Percentiles rank a stretch among this genome's conserved stretches.
Conservation (phyloP, 2,329 filamentous ascomycete species). For the Neoarthrinium moseri region DNA sequence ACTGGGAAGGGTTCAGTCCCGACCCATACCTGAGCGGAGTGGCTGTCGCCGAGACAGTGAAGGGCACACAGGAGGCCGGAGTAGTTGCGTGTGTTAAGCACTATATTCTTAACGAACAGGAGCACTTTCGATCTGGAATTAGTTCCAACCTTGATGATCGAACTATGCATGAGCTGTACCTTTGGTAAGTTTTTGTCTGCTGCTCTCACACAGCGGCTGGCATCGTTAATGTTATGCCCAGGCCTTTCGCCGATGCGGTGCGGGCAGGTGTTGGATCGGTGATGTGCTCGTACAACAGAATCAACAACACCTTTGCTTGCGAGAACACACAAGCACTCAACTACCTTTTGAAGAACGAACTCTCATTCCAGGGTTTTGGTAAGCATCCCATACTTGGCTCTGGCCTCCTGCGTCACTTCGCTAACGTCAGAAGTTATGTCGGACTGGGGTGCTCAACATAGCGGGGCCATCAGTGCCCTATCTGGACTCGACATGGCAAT, state of each 20-base stretch:
- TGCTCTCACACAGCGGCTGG: no score
- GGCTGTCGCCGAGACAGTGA: constrained; percentile 69
- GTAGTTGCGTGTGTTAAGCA: constrained; percentile 77
- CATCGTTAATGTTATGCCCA: no score
- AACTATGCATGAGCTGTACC: constrained; percentile 72
- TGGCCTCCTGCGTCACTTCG: constrained; percentile 34
- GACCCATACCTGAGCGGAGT: constrained; percentile 74
- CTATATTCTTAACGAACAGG: constrained; percentile 67
- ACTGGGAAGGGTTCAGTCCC: constrained; percentile 66
- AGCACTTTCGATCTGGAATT: constrained; percentile 23
- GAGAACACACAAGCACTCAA: constrained; percentile 77
- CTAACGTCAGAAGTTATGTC: constrained; percentile 45
- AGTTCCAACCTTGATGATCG: constrained; percentile 65
- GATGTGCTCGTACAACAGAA: constrained; percentile 71
- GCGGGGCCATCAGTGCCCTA: constrained; percentile 46
- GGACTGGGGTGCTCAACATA: constrained; percentile 75
- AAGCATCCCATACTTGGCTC: not conserved
- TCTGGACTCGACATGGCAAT: constrained; percentile 79
- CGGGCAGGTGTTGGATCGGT: constrained; percentile 61
- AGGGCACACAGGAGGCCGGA: constrained; percentile 75
- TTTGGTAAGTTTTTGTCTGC: constrained; percentile 51
- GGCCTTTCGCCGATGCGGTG: constrained; percentile 72
- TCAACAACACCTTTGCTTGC: constrained; percentile 78
- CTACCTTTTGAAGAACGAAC: constrained; percentile 70
- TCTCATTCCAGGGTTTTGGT: not conserved